A percentile compares a stretch with the other conserved stretches of the same genome.
These are phyloP conservation scores for Pinus taeda DNA, from an alignment of 75 land plant species.

Conservation along the genomic window DNA sequence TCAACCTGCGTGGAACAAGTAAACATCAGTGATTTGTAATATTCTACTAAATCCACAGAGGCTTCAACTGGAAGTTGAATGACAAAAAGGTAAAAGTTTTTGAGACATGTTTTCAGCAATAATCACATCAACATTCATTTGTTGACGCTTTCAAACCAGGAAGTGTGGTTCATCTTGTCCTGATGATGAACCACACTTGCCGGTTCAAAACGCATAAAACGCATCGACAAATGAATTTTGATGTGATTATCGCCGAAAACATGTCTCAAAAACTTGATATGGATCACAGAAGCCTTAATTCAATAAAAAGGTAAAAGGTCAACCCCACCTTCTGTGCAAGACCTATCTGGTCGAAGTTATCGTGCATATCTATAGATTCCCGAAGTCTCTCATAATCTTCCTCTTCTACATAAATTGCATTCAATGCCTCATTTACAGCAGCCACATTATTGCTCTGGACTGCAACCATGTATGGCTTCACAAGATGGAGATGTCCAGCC, in stretches of 20 bases:
- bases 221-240: too few relatives aligned
- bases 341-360: slow-evolving; percentile 96
- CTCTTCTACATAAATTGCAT: slow-evolving; percentile 90
- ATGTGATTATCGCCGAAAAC: too few relatives aligned
- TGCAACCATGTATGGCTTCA: slow-evolving; percentile 98
- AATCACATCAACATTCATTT: too few relatives aligned
- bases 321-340: slow-evolving; percentile 89
- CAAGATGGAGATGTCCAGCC: slow-evolving; percentile 82
- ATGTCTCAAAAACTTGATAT: too few relatives aligned
- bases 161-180: too few relatives aligned
- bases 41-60: not conserved
- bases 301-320: not conserved
- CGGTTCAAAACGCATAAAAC: too few relatives aligned
- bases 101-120: too few relatives aligned
- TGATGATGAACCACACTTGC: too few relatives aligned
- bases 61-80: not conserved
- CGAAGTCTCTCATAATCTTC: slow-evolving; percentile 95
- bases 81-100: not conserved
- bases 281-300: too few relatives aligned
- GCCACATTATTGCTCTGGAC: slow-evolving; percentile 90
- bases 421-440: slow-evolving; percentile 97
- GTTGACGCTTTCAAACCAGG: too few relatives aligned
- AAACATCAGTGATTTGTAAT: not conserved
- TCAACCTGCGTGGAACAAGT: slow-evolving; percentile 55
- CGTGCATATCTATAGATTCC: slow-evolving; percentile 96